These are phyloP conservation scores for Adansonia digitata DNA, from an alignment of 345 rosid species.

Conservation along the genomic window DNA sequence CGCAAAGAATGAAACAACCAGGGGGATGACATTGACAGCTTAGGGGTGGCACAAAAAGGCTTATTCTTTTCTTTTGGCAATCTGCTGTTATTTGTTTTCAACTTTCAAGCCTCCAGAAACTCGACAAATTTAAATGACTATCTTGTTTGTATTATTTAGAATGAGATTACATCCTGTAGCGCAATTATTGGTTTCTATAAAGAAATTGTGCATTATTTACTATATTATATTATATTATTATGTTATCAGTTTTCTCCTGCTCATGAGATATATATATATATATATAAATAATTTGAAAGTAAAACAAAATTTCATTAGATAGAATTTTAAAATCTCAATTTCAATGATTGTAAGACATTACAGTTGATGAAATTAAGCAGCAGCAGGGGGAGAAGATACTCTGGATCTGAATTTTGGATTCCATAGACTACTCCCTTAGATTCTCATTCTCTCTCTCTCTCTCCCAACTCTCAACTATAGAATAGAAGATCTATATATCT, in stretches of 20 bases:
- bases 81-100: constrained; percentile 27
- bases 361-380: background rate
- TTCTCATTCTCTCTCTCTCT: background rate
- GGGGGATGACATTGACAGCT: constrained; percentile 35
- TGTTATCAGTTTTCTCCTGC: constrained; percentile 8
- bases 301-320: background rate
- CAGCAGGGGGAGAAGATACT: background rate
- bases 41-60: constrained; percentile 25
- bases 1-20: constrained; percentile 22
- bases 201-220: constrained; percentile 8
- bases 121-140: constrained; percentile 21
- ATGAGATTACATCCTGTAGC: constrained; percentile 1
- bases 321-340: too few species aligned
- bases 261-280: background rate
- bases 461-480: background rate
- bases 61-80: constrained; percentile 17
- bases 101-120: constrained; percentile 32
- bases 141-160: too few species aligned
- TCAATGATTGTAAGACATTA: too few species aligned
- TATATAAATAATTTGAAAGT: background rate
- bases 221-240: too few species aligned
- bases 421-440: background rate
- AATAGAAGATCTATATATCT: background rate
- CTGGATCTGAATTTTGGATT: background rate
- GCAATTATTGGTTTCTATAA: constrained; percentile 22